Conservation (phyloP, 306 rosid genomes). For the Prunus davidiana region DNA sequence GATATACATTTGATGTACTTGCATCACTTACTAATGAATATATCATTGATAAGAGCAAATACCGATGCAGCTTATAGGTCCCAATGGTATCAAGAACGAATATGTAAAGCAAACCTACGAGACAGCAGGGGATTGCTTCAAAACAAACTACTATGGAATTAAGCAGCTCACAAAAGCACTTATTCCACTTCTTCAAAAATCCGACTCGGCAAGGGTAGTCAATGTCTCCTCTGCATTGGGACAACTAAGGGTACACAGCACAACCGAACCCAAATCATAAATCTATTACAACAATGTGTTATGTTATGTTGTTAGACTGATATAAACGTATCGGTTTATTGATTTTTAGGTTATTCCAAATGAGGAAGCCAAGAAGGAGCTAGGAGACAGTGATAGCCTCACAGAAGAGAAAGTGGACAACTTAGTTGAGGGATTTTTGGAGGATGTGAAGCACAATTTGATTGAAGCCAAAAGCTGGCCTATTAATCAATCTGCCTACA, state of each 20-base stretch:
- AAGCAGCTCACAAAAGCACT: slow-evolving; percentile 32
- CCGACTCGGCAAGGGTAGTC: slow-evolving; percentile 46
- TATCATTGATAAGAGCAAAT: neutral
- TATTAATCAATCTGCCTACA: slow-evolving; percentile 13
- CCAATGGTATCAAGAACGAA: slow-evolving; percentile 13
- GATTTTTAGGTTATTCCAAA: neutral
- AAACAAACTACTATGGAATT: slow-evolving; percentile 47
- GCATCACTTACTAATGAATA: no score
- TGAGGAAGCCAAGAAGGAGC: slow-evolving; percentile 3
- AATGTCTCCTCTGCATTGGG: slow-evolving; percentile 37
- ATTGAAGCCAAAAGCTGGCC: slow-evolving; percentile 52
- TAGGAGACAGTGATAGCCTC: slow-evolving; percentile 36
- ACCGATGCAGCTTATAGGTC: neutral
- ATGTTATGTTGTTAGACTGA: no score
- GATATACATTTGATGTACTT: no score
- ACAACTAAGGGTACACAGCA: slow-evolving; percentile 25
- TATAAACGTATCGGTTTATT: neutral
- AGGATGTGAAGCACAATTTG: slow-evolving; percentile 36
- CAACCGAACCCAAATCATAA: neutral
- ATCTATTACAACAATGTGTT: neutral
- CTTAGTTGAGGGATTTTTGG: slow-evolving; percentile 27
- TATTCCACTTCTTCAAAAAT: slow-evolving; percentile 44
- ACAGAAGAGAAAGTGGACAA: slow-evolving; percentile 43
- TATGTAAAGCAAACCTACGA: slow-evolving; percentile 19
- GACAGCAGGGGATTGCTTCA: slow-evolving; percentile 18